These are phyloP conservation scores for Rhipidocladum racemiflorum DNA, from an alignment of 176 grass and related monocot genomes.

Conservation along the genomic window DNA sequence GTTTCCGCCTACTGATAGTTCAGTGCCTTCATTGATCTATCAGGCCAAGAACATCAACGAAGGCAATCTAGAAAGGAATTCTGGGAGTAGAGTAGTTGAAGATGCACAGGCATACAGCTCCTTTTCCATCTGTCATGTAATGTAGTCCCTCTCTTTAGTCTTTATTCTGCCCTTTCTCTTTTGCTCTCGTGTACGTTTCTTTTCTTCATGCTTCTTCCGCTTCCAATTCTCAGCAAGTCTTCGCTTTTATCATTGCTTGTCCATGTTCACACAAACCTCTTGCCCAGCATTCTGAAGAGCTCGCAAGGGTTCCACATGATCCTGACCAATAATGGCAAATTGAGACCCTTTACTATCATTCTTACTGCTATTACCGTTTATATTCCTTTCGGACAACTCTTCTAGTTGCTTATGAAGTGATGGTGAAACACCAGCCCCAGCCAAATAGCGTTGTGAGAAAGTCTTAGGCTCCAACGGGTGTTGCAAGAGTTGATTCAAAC, in stretches of 20 bases:
- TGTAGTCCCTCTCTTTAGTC: slow-evolving; percentile 49
- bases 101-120: neutral
- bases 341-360: slow-evolving; percentile 46
- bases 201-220: slow-evolving; percentile 71
- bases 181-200: slow-evolving; percentile 76
- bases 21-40: neutral
- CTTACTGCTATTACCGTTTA: slow-evolving; percentile 14
- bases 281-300: slow-evolving; percentile 82
- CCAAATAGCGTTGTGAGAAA: slow-evolving; percentile 87
- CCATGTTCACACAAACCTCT: slow-evolving; percentile 80
- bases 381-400: slow-evolving; percentile 58
- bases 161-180: slow-evolving; percentile 61
- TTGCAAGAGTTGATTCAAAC: slow-evolving; percentile 61
- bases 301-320: slow-evolving; percentile 77
- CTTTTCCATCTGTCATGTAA: neutral
- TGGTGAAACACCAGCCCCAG: slow-evolving; percentile 75
- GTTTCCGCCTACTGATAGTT: neutral
- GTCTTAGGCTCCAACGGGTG: slow-evolving; percentile 67
- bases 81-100: neutral
- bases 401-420: slow-evolving; percentile 85
- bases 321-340: slow-evolving; percentile 76
- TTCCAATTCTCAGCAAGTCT: slow-evolving; percentile 60
- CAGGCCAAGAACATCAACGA: neutral
- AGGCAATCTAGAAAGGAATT: neutral
- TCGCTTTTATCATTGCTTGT: slow-evolving; percentile 67